Base-by-base conservation (phyloP, 2,329 filamentous ascomycete species). In the Apiospora marii region DNA sequence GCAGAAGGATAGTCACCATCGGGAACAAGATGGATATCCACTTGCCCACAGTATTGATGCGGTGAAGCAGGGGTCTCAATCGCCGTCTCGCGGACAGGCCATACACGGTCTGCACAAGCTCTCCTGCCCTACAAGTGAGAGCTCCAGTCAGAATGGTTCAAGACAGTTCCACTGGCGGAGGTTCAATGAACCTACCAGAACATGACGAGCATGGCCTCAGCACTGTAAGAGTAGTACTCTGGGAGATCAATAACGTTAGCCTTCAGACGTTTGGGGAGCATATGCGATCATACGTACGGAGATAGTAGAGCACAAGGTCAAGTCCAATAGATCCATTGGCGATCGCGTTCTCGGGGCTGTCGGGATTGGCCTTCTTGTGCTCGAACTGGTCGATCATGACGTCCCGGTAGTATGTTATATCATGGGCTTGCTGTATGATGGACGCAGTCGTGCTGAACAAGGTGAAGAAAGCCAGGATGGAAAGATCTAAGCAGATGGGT, bases 141-240 rank as follows among this genome's bases (percentile, higher is more conserved):
- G 34, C 19, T 41, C 34, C 5, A 10, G 64, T 49, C 41, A 53
- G 27, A 27, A 37, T 13, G n/a, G 14, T 48, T 22, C 19, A 7
- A 4, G 1, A n/a, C 10, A 4, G 58, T 43, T 37, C 14, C 49
- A 61, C 22, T 48, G 41, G 48, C 27, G 22, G 27, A 22, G 41
- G 48, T 37, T 58, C 4, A 49, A 44, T 46, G 44, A 37, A 37
- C 69, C 19, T 67, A 76, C 77, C 77, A 78, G 61, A 78, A 78
- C 74, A 79, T 75, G n/a, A 79, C 75, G 27, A 77, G 75, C 75
- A 79, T 75, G 12, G 77, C 75, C 61, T 78, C 74, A 5, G 75
- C 77, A 61, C 71, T 79, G 73, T 78, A 78, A 0, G 71, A 74
- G 48, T 78, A 79, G 51, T 78, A 79, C 61, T 78, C 77, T 79